Percentiles rank a stretch among this genome's conserved stretches.
Conservation (phyloP, 768 basidiomycete species). For the Phylloporus sp. region DNA sequence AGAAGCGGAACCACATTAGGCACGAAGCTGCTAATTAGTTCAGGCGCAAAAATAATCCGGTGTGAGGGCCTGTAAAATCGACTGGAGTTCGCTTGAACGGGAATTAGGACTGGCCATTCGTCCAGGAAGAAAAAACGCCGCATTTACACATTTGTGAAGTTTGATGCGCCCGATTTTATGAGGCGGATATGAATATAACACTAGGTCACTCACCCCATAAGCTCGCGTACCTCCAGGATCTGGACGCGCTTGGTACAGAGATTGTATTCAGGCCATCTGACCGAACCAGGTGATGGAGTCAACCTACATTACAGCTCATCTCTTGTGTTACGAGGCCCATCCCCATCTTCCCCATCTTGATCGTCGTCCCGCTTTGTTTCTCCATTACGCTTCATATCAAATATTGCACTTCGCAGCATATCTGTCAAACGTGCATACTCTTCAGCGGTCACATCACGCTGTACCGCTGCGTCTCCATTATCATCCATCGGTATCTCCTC, state of each 20-base stretch:
- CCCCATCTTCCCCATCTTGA: constrained; percentile 27
- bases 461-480: constrained; percentile 18
- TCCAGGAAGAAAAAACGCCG: constrained; percentile 10
- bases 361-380: constrained; percentile 17
- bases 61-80: constrained; percentile 6
- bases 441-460: constrained; percentile 33
- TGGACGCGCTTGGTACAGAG: constrained; percentile 2
- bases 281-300: constrained; percentile 11
- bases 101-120: constrained; percentile 17
- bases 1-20: constrained; percentile 1
- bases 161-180: constrained; percentile 21
- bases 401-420: constrained; percentile 51
- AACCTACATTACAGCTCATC: constrained; percentile 32
- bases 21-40: constrained; percentile 13
- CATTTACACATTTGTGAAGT: constrained; percentile 8
- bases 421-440: constrained; percentile 45
- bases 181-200: constrained; percentile 23
- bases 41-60: constrained; percentile 9
- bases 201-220: constrained; percentile 3
- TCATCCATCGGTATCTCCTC: constrained; percentile 42
- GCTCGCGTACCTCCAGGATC: constrained; percentile 2
- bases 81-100: constrained; percentile 8
- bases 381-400: constrained; percentile 42
- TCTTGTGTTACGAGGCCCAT: constrained; percentile 29
- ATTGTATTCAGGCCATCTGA: constrained; percentile 17